Evolutionary conservation across 495 filamentous ascomycete species (phyloP), one percentile per base, ranked within the genome.

Genomic region (Trichoderma asperelloides): DNA sequence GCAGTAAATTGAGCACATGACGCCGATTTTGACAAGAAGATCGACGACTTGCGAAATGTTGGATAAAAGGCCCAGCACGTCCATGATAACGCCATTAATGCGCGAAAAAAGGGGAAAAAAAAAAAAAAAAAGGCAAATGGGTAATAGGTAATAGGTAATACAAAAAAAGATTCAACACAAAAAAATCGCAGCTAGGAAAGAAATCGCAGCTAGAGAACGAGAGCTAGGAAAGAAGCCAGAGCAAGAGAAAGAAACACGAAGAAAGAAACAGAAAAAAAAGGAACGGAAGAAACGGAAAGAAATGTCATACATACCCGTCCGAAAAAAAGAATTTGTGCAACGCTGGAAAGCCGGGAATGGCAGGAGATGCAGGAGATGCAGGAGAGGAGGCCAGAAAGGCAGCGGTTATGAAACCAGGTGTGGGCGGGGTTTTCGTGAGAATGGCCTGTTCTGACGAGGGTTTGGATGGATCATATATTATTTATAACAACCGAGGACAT

Each of bases 1-100:
- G n/a, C 55, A 60, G 12, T 60, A 60, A 3, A 60, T 60, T 23
- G 55, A 60, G 25, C 55, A 60, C 55, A 60, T 60, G 25, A 60
- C 55, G 11, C 55, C 55, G 12, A 60, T 60, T 25, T 60, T 60
- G 55, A 60, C 12, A 25, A 60, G 55, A 15, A 60, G 55, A 25
- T 60, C 55, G 30, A 60, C 25, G 55, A 60, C 55, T 25, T 60
- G 55, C 1, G 25, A 60, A 2, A 60, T 60, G 55, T 60, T 60
- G 23, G 55, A 28, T 2, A 60, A 18, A 30, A 60, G 55, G 23
- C 55, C 55, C 11, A 60, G 23, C 11, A 60, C 55, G n/a, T 60
- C 55, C 55, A 60, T 60, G 16, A 30, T 60, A 8, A 30, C 13
- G 55, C 23, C 55, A 30, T 28, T 12, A 3, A 57, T 57, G 49